These are phyloP conservation scores for Pestalotiopsis sp. DNA, from an alignment of 2,329 filamentous ascomycete species.

Conservation along the genomic window DNA sequence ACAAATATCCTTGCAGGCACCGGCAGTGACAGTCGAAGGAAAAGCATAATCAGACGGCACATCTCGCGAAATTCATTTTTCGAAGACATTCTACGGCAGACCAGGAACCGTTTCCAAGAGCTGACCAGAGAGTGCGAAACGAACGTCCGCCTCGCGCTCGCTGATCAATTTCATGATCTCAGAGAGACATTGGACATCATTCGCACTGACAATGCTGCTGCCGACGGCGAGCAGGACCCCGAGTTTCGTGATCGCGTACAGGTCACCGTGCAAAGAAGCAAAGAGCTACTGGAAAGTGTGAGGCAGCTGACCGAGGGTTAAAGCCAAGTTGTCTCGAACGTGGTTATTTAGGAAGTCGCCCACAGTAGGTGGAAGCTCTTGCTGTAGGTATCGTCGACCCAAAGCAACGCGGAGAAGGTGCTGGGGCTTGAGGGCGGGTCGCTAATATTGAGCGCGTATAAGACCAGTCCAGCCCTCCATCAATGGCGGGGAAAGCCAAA, in stretches of 20 bases:
- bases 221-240: slow-evolving; percentile 1
- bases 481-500: too few relatives aligned
- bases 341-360: too few relatives aligned
- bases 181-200: neutral
- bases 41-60: slow-evolving; percentile 31
- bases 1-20: slow-evolving; percentile 23
- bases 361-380: too few relatives aligned
- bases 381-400: too few relatives aligned
- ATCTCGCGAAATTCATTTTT: slow-evolving; percentile 32
- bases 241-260: slow-evolving; percentile 2
- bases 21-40: slow-evolving; percentile 34
- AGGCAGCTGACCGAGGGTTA: too few relatives aligned
- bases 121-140: neutral
- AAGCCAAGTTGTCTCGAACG: too few relatives aligned
- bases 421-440: too few relatives aligned
- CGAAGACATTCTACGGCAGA: neutral
- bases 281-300: too few relatives aligned
- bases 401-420: too few relatives aligned
- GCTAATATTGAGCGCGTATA: too few relatives aligned
- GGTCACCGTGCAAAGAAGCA: neutral
- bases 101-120: neutral
- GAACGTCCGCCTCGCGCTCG: neutral
- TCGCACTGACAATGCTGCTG: neutral
- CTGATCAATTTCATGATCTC: neutral
- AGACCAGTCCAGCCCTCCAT: too few relatives aligned